These are phyloP conservation scores for Stropharia rugosoannulata DNA, from an alignment of 768 basidiomycete genomes.

Conservation along the genomic window DNA sequence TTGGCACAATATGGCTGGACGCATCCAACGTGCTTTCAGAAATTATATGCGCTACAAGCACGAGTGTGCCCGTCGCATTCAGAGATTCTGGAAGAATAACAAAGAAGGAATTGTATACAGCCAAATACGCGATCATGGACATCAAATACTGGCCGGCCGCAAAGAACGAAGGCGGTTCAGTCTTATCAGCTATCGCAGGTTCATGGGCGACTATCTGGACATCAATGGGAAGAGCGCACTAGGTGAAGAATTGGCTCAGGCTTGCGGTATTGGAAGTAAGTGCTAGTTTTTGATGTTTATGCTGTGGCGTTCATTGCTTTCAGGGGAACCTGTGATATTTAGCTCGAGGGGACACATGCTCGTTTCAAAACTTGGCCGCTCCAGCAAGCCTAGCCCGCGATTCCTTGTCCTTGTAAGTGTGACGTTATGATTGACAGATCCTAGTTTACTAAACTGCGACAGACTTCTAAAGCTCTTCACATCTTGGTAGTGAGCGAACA, in stretches of 20 bases:
- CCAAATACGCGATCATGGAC: conserved; percentile 91
- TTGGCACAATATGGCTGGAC: conserved; percentile 99
- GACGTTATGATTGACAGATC: not conserved
- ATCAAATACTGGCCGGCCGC: conserved; percentile 84
- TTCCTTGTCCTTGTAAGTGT: conserved; percentile 82
- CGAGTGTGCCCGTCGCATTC: conserved; percentile 93
- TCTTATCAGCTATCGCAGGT: conserved; percentile 90
- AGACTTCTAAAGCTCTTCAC: conserved; percentile 88
- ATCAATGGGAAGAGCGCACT: conserved; percentile 79
- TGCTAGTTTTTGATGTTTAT: not conserved
- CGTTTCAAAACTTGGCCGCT: conserved; percentile 81
- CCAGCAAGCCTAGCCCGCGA: conserved; percentile 90
- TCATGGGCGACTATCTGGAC: conserved; percentile 95
- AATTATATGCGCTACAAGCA: conserved; percentile 96
- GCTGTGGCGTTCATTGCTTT: not conserved
- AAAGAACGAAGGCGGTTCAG: conserved; percentile 95
- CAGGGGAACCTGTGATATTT: conserved; percentile 80
- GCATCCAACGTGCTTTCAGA: conserved; percentile 95
- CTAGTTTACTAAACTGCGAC: conserved; percentile 3
- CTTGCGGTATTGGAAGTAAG: conserved; percentile 76
- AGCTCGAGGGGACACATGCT: conserved; percentile 80
- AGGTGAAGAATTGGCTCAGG: conserved; percentile 70
- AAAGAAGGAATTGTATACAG: conserved; percentile 91
- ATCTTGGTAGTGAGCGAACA: conserved; percentile 63
- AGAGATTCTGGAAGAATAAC: conserved; percentile 98